Base-by-base conservation (phyloP, 805 yeast species). In the Phaffomyces antillensis region DNA sequence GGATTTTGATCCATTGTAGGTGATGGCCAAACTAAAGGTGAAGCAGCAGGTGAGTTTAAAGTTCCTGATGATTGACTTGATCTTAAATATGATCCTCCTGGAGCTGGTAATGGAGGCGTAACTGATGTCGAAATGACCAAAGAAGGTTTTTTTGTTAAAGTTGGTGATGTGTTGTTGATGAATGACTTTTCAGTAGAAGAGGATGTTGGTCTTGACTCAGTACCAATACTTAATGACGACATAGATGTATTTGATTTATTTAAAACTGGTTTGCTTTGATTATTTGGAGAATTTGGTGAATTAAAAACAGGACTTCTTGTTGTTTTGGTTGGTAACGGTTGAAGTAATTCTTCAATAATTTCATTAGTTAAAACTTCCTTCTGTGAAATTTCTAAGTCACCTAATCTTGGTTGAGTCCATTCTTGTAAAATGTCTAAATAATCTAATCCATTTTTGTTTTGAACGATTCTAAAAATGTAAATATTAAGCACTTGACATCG, bases 401-500 rank as follows among this genome's bases (percentile, higher is more conserved):
- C 63, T 4, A 48, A 23, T 43, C 61, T 52, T 18, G 62, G 58
- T 25, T 37, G 37, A 12, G 54, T 41, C 70, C 69, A 67, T 1
- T 58, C 57, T 15, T 52, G 43, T 26, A 67, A 45, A 4, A 62
- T 52, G 1, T 54, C 50, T 7, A 46, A 46, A 37, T 59, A 59
- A 36, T 52, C 40, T 16, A 58, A 24, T 20, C 48, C 51, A 36
- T 51, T 32, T 40, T 57, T 60, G 43, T 61, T 52, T n/a, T 52
- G 53, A n/a, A 55, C 59, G 41, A 61, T 62, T 58, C 60, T 65
- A 48, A 60, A 56, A 37, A 75, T 59, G 55, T 73, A 75, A 12
- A 58, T 49, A 46, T 72, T 64, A 48, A 75, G 52, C 16, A 64
- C 65, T 33, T 64, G 64, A 43, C 75, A 68, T 43, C 77, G 56